Evolutionary conservation across 257 asterid species (phyloP), one percentile per base, ranked within the genome.

Genomic region (Petrea volubilis): DNA sequence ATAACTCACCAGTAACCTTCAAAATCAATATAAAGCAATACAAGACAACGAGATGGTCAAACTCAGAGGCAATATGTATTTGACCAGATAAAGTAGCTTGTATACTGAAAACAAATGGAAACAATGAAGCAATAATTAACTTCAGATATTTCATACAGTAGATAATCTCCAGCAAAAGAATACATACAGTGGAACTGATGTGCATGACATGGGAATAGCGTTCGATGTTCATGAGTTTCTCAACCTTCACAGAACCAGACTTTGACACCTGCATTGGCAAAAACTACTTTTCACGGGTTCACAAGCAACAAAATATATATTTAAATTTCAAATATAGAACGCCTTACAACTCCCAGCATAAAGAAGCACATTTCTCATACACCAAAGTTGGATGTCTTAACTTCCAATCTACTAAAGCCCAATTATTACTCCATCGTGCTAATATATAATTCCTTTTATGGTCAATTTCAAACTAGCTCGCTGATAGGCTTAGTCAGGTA

Each of bases 151-250:
- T 17, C 20, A 21, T 23, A n/a, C 50, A 50, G 52, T 51, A 20
- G 34, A 64, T 55, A 58, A 64, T 65, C 60, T 52, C 72, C 9
- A 53, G 64, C 15, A 33, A 70, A 63, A 36, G 43, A 57, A 63
- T 50, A 85, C 96, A 55, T 82, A 94, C 97, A 9, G 98, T 94
- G 49, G 98, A 95, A 78, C 99, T 95, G 82, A 95, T 87, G 85
- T 95, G 99, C 99, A 92, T 95, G 86, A 95, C 99, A 80, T 95
- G 99, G 78, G 99, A 95, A 84, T 95, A 95, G 60, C 99, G 96
- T 76, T 95, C 99, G 13, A 92, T 75, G 75, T 90, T 90, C 99
- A 90, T 95, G 75, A 95, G 90, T 58, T 95, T 87, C 81, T 92
- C 96, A 61, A 95, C 97, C 75, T 88, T 88, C 84, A 95, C 97